These are phyloP conservation scores for Paramyrothecium roridum DNA, from an alignment of 2,329 filamentous ascomycete genomes.

Conservation along the genomic window DNA sequence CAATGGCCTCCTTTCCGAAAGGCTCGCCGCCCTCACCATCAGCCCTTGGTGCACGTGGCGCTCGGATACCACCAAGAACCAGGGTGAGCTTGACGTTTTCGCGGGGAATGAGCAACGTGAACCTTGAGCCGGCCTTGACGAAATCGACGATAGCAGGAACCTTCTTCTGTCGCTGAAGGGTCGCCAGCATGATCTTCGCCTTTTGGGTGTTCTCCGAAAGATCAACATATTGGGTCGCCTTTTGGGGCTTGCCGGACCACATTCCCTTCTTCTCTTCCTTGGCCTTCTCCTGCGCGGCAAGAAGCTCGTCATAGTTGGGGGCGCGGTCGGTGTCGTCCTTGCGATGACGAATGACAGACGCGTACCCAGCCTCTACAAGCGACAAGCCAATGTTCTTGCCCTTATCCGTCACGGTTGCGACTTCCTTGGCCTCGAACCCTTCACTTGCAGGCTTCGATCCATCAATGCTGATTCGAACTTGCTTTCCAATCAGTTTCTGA, in stretches of 20 bases:
- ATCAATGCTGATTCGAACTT: slow-evolving; percentile 84
- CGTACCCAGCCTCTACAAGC: slow-evolving; percentile 90
- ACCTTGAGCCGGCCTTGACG: slow-evolving; percentile 93
- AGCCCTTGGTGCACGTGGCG: slow-evolving; percentile 76
- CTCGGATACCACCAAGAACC: slow-evolving; percentile 88
- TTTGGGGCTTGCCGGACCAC: slow-evolving; percentile 87
- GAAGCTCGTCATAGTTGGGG: slow-evolving; percentile 86
- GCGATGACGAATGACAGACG: slow-evolving; percentile 89
- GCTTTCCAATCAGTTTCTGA: slow-evolving; percentile 93
- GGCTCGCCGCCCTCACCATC: slow-evolving; percentile 81
- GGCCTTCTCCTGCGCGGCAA: slow-evolving; percentile 76
- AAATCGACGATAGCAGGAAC: slow-evolving; percentile 94
- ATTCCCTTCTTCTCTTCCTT: slow-evolving; percentile 90
- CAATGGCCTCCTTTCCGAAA: slow-evolving; percentile 90
- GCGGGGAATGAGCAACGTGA: slow-evolving; percentile 85
- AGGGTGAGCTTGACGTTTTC: slow-evolving; percentile 94
- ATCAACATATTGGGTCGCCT: slow-evolving; percentile 79
- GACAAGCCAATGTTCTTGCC: slow-evolving; percentile 82
- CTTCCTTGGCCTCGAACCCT: slow-evolving; percentile 90
- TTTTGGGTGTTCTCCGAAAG: slow-evolving; percentile 92
- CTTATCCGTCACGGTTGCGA: slow-evolving; percentile 80
- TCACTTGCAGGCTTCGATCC: slow-evolving; percentile 87
- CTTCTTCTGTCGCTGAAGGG: slow-evolving; percentile 86
- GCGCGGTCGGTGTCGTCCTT: slow-evolving; percentile 93
- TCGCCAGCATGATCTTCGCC: slow-evolving; percentile 88